Percentiles rank a stretch among this genome's conserved stretches.
Evolutionary conservation across 495 filamentous ascomycete genomes (phyloP).

Genomic region (Daldinia bambusicola): DNA sequence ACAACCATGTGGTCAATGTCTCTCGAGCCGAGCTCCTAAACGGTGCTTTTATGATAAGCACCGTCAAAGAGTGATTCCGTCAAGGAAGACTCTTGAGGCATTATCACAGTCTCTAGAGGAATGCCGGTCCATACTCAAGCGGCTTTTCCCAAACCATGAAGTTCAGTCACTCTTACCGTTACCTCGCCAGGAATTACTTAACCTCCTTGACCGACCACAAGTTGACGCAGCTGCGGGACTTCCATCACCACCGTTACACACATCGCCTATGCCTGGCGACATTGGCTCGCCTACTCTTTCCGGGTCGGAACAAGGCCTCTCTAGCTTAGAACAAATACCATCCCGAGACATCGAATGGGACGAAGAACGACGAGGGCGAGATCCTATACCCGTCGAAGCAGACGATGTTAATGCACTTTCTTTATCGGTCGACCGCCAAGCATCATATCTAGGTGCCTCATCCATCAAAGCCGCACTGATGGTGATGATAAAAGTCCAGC

Average conservation of each 20-base stretch:
- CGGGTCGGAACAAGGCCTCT: conserved; percentile 57
- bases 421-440: conserved; percentile 74
- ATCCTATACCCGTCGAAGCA: conserved; percentile 72
- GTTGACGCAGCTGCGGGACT: conserved; percentile 54
- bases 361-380: conserved; percentile 64
- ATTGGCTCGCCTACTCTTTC: conserved; percentile 57
- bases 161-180: conserved; percentile 61
- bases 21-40: conserved; percentile 66
- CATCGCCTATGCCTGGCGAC: conserved; percentile 54
- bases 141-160: conserved; percentile 64
- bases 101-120: conserved; percentile 67
- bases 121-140: conserved; percentile 65
- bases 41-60: conserved; percentile 70
- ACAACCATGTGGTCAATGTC: conserved; percentile 67
- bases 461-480: conserved; percentile 84
- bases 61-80: conserved; percentile 66
- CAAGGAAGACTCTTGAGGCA: conserved; percentile 67
- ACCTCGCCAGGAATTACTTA: conserved; percentile 63
- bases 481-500: conserved; percentile 81
- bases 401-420: conserved; percentile 86
- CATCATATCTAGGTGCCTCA: conserved; percentile 83
- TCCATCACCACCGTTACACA: conserved; percentile 57
- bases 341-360: conserved; percentile 66
- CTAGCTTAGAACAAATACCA: conserved; percentile 64
- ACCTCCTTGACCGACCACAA: conserved; percentile 58